These are phyloP conservation scores for Mycena galericulata DNA, from an alignment of 768 basidiomycete species.

Conservation along the genomic window DNA sequence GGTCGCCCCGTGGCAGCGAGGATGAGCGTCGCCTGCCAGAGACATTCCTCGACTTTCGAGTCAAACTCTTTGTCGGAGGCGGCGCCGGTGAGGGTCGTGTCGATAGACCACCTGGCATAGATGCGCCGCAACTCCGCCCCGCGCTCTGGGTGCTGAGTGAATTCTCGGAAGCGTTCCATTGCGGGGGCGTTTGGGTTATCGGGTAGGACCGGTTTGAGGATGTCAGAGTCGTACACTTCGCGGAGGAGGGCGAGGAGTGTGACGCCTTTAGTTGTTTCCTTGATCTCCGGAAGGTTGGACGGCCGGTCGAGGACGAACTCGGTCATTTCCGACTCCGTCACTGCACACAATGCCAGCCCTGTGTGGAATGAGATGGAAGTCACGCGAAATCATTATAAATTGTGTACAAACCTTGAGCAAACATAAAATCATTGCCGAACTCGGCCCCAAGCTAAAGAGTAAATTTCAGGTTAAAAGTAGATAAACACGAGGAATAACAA, in stretches of 20 bases:
- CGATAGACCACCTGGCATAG: conserved; percentile 48
- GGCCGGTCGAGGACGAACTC: conserved; percentile 17
- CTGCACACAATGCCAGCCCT: conserved; percentile 29
- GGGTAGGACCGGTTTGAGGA: conserved; percentile 62
- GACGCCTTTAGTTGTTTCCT: conserved; percentile 36
- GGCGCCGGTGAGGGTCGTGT: conserved; percentile 36
- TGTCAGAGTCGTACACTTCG: conserved; percentile 61
- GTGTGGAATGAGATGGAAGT: background rate
- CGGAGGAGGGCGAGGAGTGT: conserved; percentile 64
- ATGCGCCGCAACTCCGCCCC: conserved; percentile 50
- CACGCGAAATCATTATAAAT: too few relatives aligned
- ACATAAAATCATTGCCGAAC: conserved; percentile 27
- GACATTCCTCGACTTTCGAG: conserved; percentile 51
- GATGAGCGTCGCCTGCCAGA: conserved; percentile 51
- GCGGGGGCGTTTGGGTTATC: conserved; percentile 56
- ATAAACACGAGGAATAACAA: background rate
- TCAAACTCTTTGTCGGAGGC: conserved; percentile 36
- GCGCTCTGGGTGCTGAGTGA: conserved; percentile 44
- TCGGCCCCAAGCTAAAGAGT: conserved; percentile 28
- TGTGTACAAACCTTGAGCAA: conserved; percentile 14
- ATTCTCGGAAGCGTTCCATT: conserved; percentile 41
- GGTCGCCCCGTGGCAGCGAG: conserved; percentile 50
- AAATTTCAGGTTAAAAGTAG: background rate
- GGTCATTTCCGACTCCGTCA: background rate
- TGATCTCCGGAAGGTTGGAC: conserved; percentile 11